Evolutionary conservation across 1,284 basidiomycete species (phyloP), one percentile per base, ranked within the genome.

Genomic region (Inonotus obliquus): DNA sequence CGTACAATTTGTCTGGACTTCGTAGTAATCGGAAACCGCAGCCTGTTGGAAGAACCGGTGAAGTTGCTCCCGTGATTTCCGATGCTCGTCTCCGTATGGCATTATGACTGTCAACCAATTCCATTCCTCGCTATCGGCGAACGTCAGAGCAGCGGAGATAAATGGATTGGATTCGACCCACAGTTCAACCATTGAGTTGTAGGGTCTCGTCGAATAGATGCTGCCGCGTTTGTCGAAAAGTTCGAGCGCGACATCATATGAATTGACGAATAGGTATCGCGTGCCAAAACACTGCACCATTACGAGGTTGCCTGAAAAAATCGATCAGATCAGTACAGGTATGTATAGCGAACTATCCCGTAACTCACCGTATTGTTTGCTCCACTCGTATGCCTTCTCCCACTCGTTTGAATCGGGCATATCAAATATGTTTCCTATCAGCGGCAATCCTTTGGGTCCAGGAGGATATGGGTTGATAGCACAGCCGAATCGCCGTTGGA

Each of bases 241-340:
- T 9, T 69, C 69, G 32, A 56, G 37, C 17, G 67, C 65, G 21
- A 62, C 63, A 11, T 65, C 56, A 25, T 60, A 63, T 3, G 67
- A 67, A 49, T 69, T 71, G n/a, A 71, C 45, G 23, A 71, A 54
- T 2, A 70, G 37, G 39, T 67, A 64, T 10, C 63, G 60, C n/a
- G 65, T 56, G 9, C 68, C 69, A 6, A 69, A 56, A 11, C 65
- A 61, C 21, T 60, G 62, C 21, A 71, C 48, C 45, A 66, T 65
- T n/a, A 69, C 60, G 13, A 71, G 49, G 37, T 69, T 81, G 39
- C 61, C 59, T 52, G 7, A 1, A 25, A 7, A 23, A 23, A 27
- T 25, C 7, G 19, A 49, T 21, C 25, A 11, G 21, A 1, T 23
- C 23, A 27, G 3, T 23, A 29, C 17, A 4, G 7, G 17, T 32